phyloP scores from a whole-genome alignment of 2,329 filamentous ascomycete species.

The Endothia cerciana region DNA sequence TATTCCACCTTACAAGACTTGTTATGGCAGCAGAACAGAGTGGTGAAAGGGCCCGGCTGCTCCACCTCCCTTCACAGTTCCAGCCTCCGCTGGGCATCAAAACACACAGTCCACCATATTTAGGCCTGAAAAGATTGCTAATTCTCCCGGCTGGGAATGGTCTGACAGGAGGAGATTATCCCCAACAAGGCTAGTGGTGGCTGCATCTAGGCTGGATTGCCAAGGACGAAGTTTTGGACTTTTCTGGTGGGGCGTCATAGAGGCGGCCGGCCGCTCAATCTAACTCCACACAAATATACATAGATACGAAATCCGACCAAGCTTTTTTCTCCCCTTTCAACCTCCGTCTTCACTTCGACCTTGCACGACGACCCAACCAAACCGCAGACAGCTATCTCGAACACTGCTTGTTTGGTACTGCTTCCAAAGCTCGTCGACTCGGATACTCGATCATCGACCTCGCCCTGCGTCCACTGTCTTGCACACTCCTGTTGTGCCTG shows the following conservation, averaged over 20 bases:
- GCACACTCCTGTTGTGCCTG: background rate
- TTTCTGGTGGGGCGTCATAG: constrained; percentile 12
- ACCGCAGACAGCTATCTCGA: background rate
- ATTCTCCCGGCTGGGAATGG: constrained; percentile 4
- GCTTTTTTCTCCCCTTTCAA: constrained; percentile 10
- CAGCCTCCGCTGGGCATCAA: background rate
- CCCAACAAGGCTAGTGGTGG: constrained; percentile 4
- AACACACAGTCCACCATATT: background rate
- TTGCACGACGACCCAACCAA: background rate
- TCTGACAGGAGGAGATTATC: background rate
- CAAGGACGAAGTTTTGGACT: constrained; percentile 7
- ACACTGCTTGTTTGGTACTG: background rate
- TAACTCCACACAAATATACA: constrained; percentile 2
- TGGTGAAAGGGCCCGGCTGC: no score
- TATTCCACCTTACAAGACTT: no score
- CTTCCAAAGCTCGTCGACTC: background rate
- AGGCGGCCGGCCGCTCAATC: background rate
- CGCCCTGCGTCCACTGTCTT: background rate
- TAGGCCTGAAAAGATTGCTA: background rate
- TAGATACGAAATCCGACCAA: background rate
- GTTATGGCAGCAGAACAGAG: no score
- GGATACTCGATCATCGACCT: background rate
- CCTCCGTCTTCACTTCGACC: background rate
- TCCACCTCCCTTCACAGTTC: no score
- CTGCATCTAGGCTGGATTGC: background rate